Conservation (phyloP, 2,329 filamentous ascomycete species). For the Fusarium sp. region DNA sequence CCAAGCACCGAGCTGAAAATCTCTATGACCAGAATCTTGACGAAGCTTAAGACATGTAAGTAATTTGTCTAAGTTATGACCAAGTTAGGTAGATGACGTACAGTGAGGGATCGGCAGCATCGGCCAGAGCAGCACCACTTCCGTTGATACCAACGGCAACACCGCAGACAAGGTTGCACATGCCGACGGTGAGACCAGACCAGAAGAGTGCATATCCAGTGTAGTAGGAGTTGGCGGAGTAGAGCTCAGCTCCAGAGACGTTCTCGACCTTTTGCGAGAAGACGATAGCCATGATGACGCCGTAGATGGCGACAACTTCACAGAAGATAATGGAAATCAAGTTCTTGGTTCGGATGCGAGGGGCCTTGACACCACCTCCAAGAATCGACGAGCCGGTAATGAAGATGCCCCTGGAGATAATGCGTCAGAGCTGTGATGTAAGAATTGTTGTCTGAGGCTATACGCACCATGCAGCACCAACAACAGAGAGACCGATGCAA, state of each 20-base stretch:
- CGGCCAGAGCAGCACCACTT: slow-evolving; percentile 93
- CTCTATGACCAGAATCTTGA: slow-evolving; percentile 98
- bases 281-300: slow-evolving; percentile 99
- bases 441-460: slow-evolving; percentile 22
- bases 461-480: slow-evolving; percentile 93
- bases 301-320: slow-evolving; percentile 99
- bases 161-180: slow-evolving; percentile 96
- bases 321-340: slow-evolving; percentile 99
- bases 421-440: slow-evolving; percentile 34
- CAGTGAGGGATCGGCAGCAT: slow-evolving; percentile 92
- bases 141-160: slow-evolving; percentile 98
- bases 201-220: slow-evolving; percentile 97
- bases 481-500: slow-evolving; percentile 95
- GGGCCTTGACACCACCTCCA: slow-evolving; percentile 94
- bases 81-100: slow-evolving; percentile 60
- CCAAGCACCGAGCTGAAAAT: slow-evolving; percentile 99
- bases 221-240: slow-evolving; percentile 85
- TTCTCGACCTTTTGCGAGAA: slow-evolving; percentile 88
- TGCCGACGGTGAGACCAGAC: slow-evolving; percentile 92
- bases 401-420: slow-evolving; percentile 86
- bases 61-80: neutral
- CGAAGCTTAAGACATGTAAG: slow-evolving; percentile 73
- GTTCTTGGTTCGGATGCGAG: slow-evolving; percentile 99
- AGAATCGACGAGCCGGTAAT: slow-evolving; percentile 98
- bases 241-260: slow-evolving; percentile 72